Percentiles rank a stretch among this genome's conserved stretches.
phyloP scores from a whole-genome alignment of 2,329 filamentous ascomycete genomes.

The Fusarium buxicola region DNA sequence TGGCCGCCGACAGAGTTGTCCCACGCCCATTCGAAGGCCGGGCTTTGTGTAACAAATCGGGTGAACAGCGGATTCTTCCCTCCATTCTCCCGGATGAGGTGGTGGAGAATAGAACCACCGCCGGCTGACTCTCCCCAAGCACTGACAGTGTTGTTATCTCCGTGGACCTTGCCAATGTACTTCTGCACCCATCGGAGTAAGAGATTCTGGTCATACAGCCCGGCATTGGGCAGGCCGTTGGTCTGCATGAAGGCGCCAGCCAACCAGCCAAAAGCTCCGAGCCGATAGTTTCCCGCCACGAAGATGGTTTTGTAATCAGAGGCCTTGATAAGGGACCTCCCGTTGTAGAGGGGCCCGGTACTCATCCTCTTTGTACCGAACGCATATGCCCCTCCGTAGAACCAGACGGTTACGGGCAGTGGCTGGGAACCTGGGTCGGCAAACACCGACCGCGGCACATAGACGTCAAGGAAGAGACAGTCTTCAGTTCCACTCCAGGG shows the following conservation, averaged over 20 bases:
- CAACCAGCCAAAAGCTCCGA: constrained; percentile 61
- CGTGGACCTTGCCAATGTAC: constrained; percentile 59
- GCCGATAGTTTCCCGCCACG: constrained; percentile 61
- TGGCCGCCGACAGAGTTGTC: constrained; percentile 21
- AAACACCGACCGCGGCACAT: neutral
- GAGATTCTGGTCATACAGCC: constrained; percentile 56
- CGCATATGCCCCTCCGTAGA: neutral
- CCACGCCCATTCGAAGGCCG: constrained; percentile 29
- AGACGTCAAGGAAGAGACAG: constrained; percentile 3
- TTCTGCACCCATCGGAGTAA: constrained; percentile 62
- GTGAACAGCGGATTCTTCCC: too few relatives aligned
- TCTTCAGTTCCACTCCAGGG: constrained; percentile 3
- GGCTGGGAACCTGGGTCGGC: neutral
- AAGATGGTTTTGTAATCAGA: constrained; percentile 49
- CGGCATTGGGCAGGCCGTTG: constrained; percentile 57
- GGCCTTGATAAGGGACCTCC: neutral
- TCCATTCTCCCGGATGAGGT: too few relatives aligned
- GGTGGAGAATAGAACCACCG: constrained; percentile 62
- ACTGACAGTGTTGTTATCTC: constrained; percentile 59
- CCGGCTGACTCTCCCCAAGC: constrained; percentile 65
- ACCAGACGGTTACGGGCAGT: neutral
- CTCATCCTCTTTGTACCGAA: neutral
- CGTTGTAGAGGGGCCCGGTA: neutral
- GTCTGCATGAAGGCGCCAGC: constrained; percentile 58
- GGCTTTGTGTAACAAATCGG: too few relatives aligned